Conservation (phyloP, 768 basidiomycete species). For the Rhodosporidiobolus sp. region DNA sequence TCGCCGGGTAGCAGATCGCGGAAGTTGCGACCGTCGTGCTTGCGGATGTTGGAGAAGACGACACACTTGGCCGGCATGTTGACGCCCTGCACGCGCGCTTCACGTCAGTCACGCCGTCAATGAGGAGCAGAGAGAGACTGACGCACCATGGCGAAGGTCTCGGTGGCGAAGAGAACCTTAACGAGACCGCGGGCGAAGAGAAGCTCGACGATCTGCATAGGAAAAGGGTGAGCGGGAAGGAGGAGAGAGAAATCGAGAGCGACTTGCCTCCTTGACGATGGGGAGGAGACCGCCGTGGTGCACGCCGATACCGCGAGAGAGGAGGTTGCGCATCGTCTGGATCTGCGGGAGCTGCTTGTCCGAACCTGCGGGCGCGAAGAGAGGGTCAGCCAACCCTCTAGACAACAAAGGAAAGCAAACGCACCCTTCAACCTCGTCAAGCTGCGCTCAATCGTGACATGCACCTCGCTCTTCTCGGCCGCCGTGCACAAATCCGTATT, state of each 20-base stretch:
- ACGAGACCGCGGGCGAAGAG: constrained; percentile 92
- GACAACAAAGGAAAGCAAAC: constrained; percentile 12
- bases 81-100: constrained; percentile 65
- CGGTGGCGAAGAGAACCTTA: constrained; percentile 94
- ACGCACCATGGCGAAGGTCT: constrained; percentile 96
- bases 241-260: constrained; percentile 18
- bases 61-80: constrained; percentile 99
- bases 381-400: neutral
- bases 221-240: neutral
- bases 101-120: neutral
- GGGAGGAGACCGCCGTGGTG: constrained; percentile 96
- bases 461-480: constrained; percentile 94
- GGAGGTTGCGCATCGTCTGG: constrained; percentile 76
- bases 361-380: constrained; percentile 57
- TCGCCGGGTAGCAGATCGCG: constrained; percentile 77
- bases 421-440: constrained; percentile 83
- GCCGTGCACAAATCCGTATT: constrained; percentile 83
- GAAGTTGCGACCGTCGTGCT: constrained; percentile 91
- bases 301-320: constrained; percentile 90
- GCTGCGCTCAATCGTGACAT: constrained; percentile 88
- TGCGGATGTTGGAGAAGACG: constrained; percentile 89
- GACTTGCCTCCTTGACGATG: constrained; percentile 85
- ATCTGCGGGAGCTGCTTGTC: constrained; percentile 94
- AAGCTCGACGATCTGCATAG: constrained; percentile 79
- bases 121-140: neutral